A percentile compares a stretch with the other conserved stretches of the same genome.
Evolutionary conservation across 768 basidiomycete species (phyloP).

Genomic region (Lentinus tigrinus): DNA sequence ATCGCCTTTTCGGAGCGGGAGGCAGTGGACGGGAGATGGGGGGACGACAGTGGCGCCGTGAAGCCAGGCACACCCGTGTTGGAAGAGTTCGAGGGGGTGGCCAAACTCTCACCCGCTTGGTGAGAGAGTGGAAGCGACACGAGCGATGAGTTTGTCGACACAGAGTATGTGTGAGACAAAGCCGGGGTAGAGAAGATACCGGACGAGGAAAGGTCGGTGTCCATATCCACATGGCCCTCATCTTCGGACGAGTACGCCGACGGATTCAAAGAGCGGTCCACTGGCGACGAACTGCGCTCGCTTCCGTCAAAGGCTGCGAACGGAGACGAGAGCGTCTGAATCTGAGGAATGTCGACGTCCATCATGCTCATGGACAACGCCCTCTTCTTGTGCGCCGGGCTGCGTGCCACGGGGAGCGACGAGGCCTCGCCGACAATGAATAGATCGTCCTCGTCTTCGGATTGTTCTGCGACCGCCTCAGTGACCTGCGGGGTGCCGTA

Average conservation of each 20-base stretch:
- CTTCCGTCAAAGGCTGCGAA: slow-evolving; percentile 12
- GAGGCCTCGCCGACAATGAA: slow-evolving; percentile 50
- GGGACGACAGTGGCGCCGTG: not conserved
- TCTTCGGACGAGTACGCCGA: slow-evolving; percentile 37
- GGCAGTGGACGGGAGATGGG: slow-evolving; percentile 28
- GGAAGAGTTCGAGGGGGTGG: not conserved
- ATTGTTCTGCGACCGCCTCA: slow-evolving; percentile 14
- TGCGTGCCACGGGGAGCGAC: slow-evolving; percentile 10
- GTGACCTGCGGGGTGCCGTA: slow-evolving; percentile 9
- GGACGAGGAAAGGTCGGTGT: slow-evolving; percentile 13
- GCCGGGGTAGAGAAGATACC: slow-evolving; percentile 30
- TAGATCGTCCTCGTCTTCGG: slow-evolving; percentile 50
- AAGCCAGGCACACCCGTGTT: not conserved
- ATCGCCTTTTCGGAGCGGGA: slow-evolving; percentile 58
- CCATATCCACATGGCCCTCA: slow-evolving; percentile 26
- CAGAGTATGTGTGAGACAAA: slow-evolving; percentile 35
- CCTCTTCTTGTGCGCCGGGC: slow-evolving; percentile 36
- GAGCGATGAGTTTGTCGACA: slow-evolving; percentile 40
- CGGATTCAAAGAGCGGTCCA: slow-evolving; percentile 25
- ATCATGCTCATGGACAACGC: slow-evolving; percentile 46
- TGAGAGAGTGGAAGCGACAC: slow-evolving; percentile 34
- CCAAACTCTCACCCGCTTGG: not conserved
- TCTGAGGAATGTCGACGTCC: slow-evolving; percentile 34
- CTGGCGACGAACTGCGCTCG: slow-evolving; percentile 33
- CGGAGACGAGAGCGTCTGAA: slow-evolving; percentile 8